These are phyloP conservation scores for Pascua sp. DNA, from an alignment of 1,284 basidiomycete species.

Conservation along the genomic window DNA sequence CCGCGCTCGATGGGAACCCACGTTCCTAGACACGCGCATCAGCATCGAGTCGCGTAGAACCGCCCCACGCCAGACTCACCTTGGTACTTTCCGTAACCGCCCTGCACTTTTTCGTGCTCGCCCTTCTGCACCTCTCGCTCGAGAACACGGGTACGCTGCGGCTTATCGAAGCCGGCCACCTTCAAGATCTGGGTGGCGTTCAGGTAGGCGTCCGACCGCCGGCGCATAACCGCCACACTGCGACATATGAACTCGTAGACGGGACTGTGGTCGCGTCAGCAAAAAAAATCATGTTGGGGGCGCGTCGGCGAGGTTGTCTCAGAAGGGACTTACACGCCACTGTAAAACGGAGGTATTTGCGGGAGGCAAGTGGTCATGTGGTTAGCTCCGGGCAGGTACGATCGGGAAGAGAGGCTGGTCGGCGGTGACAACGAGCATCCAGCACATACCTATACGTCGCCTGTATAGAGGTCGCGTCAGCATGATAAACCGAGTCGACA, in stretches of 20 bases:
- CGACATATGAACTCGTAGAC: slow-evolving; percentile 71
- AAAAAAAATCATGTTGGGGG: not conserved
- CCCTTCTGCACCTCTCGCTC: slow-evolving; percentile 99
- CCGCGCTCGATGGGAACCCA: slow-evolving; percentile 98
- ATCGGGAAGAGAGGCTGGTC: too few relatives aligned
- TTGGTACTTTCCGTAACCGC: slow-evolving; percentile 99
- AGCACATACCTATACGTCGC: slow-evolving; percentile 30
- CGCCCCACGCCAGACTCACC: slow-evolving; percentile 58
- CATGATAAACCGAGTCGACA: not conserved
- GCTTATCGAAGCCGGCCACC: slow-evolving; percentile 98
- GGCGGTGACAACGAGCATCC: not conserved
- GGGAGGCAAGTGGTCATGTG: slow-evolving; percentile 1
- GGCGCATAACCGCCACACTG: slow-evolving; percentile 93
- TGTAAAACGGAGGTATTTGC: slow-evolving; percentile 14
- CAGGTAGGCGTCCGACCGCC: slow-evolving; percentile 91
- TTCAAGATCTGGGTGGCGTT: slow-evolving; percentile 99
- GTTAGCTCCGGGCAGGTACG: slow-evolving; percentile 1
- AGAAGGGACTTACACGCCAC: slow-evolving; percentile 47
- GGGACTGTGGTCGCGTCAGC: slow-evolving; percentile 29
- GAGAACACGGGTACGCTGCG: slow-evolving; percentile 92
- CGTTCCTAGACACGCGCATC: slow-evolving; percentile 65
- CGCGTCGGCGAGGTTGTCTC: not conserved
- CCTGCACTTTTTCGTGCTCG: slow-evolving; percentile 98
- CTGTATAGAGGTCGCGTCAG: slow-evolving; percentile 17
- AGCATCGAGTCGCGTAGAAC: not conserved